Evolutionary conservation across 1,284 basidiomycete species (phyloP).

Genomic region (Heterobasidion parviporum): DNA sequence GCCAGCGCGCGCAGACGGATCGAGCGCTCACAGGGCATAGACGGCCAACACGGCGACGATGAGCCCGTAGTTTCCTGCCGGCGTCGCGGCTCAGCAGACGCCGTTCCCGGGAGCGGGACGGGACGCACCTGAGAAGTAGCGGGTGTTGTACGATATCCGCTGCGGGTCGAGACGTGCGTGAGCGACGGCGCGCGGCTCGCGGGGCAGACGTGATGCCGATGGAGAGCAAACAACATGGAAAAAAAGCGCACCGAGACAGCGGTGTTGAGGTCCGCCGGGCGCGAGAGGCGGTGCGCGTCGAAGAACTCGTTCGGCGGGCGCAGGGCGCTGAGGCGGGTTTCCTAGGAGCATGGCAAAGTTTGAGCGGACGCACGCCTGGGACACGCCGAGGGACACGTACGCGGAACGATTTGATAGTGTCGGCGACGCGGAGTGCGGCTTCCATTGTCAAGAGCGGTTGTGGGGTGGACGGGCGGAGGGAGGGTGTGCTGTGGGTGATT

Average conservation of each 20-base stretch:
- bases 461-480: neutral
- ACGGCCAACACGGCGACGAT: conserved; percentile 78
- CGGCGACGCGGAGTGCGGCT: conserved; percentile 48
- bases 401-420: conserved; percentile 66
- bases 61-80: conserved; percentile 78
- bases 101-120: neutral
- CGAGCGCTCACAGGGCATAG: conserved; percentile 73
- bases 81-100: neutral
- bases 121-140: conserved; percentile 74
- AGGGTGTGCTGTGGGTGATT: too few relatives aligned
- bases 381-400: conserved; percentile 31
- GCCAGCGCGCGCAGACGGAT: neutral
- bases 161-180: conserved; percentile 19
- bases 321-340: conserved; percentile 78
- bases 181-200: conserved; percentile 6
- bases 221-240: neutral
- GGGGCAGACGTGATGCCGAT: neutral
- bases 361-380: neutral
- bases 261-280: conserved; percentile 67
- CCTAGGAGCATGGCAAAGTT: conserved; percentile 33
- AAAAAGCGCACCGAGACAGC: conserved; percentile 52
- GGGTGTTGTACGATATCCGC: conserved; percentile 93
- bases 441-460: conserved; percentile 40
- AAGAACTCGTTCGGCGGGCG: conserved; percentile 81
- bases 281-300: conserved; percentile 81